phyloP scores from a whole-genome alignment of 2,329 filamentous ascomycete genomes.

The Alternaria sp. region DNA sequence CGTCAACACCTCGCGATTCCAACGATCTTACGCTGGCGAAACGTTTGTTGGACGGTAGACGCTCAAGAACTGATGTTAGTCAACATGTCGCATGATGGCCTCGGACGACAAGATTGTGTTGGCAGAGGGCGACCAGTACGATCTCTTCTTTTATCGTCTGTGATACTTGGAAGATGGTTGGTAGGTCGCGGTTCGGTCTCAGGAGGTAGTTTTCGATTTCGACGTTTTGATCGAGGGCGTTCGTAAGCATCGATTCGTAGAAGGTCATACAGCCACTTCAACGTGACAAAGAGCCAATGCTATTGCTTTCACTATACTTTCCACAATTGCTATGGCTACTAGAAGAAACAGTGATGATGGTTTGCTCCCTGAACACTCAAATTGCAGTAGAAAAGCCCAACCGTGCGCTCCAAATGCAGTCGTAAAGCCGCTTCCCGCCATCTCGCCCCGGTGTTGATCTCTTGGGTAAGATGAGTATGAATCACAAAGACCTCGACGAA shows the following conservation, averaged over 20 bases:
- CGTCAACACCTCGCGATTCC: background rate
- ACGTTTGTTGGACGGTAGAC: background rate
- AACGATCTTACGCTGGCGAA: background rate
- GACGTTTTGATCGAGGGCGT: background rate
- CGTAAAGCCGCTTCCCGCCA: background rate
- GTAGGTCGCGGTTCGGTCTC: background rate
- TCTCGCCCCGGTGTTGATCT: background rate
- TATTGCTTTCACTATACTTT: background rate
- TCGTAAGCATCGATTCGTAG: background rate
- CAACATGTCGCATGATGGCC: background rate
- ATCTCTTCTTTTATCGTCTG: background rate
- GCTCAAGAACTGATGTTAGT: background rate
- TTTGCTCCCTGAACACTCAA: background rate
- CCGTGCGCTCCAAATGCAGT: background rate
- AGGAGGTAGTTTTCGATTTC: background rate
- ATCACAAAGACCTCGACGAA: background rate
- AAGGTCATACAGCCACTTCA: background rate
- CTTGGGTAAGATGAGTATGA: background rate
- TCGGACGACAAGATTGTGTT: background rate
- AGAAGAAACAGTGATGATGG: background rate
- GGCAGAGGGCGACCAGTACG: background rate
- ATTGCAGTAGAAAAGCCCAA: background rate
- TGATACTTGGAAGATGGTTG: background rate
- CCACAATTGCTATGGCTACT: background rate
- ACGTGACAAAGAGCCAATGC: background rate